Evolutionary conservation across 2,329 filamentous ascomycete species (phyloP), one percentile per base, ranked within the genome.

Genomic region (Ophiostoma sp.): DNA sequence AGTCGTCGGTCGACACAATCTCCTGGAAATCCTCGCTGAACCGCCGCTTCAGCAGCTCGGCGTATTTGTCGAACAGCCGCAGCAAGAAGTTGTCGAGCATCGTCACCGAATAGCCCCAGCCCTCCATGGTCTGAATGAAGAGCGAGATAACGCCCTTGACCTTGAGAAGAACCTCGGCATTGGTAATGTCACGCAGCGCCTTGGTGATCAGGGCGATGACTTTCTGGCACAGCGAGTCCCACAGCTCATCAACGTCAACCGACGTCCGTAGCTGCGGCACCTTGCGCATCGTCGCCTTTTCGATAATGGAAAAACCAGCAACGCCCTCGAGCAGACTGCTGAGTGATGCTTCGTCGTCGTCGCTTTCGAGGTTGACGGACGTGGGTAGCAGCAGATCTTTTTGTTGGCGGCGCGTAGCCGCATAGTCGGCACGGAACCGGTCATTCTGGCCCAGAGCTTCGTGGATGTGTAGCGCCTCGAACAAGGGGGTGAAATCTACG

Each of bases 71-170:
- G 76, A 99, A 99, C 5, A 99, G 81, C 0, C 85, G 89, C n/a
- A 98, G 84, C 11, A 98, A 82, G 72, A 98, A 91, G 66, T 87
- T 87, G 76, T 97, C 93, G 67, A 98, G 86, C 68, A 88, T 85
- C 3, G 87, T 83, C 2, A 97, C 91, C 0, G 92, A 89, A 76
- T 98, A 99, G 55, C 88, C 90, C 92, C 93, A 98, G 72, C 90
- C 91, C 89, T 97, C 92, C 94, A 99, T 97, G 1, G 95, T 98
- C 76, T 99, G 92, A 74, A 98, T 96, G 76, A 99, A 99, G 14
- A 99, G 82, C 4, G 93, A 91, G 75, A 98, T 88, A 40, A 96
- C 86, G 63, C 92, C 92, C 78, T 99, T 99, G 75, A 97, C 93
- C 76, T 95, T 96, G n/a, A 98, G 82, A 47, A 99, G 81, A 41